Evolutionary conservation across 257 asterid genomes (phyloP).

Genomic region (Salvia rosmarinus): DNA sequence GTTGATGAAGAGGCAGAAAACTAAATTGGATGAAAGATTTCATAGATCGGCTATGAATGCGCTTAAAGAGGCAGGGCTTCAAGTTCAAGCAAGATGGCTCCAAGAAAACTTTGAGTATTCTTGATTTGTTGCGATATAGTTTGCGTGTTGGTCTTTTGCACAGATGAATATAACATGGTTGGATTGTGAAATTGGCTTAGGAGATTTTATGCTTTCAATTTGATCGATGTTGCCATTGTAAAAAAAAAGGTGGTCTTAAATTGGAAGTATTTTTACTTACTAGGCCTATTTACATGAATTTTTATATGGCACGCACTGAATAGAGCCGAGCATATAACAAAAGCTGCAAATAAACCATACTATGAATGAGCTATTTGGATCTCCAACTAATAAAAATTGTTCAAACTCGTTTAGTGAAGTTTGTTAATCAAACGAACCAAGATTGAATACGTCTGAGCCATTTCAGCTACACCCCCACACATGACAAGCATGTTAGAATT

Average conservation of each 20-base stretch:
- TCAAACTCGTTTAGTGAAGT: too few species aligned
- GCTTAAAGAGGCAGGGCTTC: constrained; percentile 74
- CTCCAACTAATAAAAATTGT: too few species aligned
- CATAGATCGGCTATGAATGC: constrained; percentile 78
- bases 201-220: not conserved
- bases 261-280: not conserved
- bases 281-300: not conserved
- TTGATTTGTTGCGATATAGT: constrained; percentile 22
- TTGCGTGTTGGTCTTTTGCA: not conserved
- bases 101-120: constrained; percentile 52
- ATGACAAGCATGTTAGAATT: too few species aligned
- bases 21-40: constrained; percentile 63
- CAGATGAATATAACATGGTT: not conserved
- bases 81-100: constrained; percentile 58
- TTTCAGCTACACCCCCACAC: too few species aligned
- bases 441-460: too few species aligned
- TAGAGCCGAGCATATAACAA: too few species aligned
- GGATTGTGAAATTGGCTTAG: not conserved
- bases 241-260: not conserved
- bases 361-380: too few species aligned
- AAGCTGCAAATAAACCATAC: not conserved
- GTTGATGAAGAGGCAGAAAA: constrained; percentile 65
- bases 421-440: too few species aligned
- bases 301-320: too few species aligned
- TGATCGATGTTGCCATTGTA: not conserved